Evolutionary conservation across 768 basidiomycete genomes (phyloP).

Genomic region (Termitomyces sp.): DNA sequence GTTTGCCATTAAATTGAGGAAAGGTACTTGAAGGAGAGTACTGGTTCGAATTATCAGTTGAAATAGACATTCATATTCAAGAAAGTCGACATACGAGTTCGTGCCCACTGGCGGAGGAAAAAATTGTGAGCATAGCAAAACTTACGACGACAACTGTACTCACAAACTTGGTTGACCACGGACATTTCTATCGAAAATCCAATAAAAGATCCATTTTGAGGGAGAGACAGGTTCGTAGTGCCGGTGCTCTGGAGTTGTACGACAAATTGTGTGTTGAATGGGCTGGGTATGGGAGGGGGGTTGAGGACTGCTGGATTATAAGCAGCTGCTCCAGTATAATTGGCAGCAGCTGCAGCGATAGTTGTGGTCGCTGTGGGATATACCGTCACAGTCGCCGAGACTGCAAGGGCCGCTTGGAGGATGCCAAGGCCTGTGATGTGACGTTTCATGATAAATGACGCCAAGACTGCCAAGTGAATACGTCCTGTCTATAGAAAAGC

Average conservation of each 20-base stretch:
- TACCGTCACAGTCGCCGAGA: slow-evolving; percentile 27
- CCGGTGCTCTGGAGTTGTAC: slow-evolving; percentile 32
- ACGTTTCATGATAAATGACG: neutral
- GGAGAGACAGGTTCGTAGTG: slow-evolving; percentile 4
- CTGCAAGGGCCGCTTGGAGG: slow-evolving; percentile 7
- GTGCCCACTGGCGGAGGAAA: slow-evolving; percentile 36
- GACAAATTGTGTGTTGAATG: slow-evolving; percentile 38
- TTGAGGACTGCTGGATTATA: slow-evolving; percentile 50
- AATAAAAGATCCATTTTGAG: slow-evolving; percentile 36
- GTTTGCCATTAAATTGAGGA: slow-evolving; percentile 78
- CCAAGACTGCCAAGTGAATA: slow-evolving; percentile 6
- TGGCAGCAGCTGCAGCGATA: slow-evolving; percentile 29
- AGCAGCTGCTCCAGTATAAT: slow-evolving; percentile 46
- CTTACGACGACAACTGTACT: slow-evolving; percentile 18
- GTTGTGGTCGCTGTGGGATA: slow-evolving; percentile 25
- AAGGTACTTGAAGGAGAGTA: slow-evolving; percentile 50
- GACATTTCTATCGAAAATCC: slow-evolving; percentile 67
- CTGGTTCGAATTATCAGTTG: slow-evolving; percentile 18
- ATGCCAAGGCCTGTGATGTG: slow-evolving; percentile 7
- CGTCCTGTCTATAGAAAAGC: neutral
- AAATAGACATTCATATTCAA: neutral
- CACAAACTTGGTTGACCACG: slow-evolving; percentile 53
- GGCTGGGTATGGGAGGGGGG: slow-evolving; percentile 49
- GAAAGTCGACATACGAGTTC: slow-evolving; percentile 34
- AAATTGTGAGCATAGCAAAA: neutral